phyloP scores from a whole-genome alignment of 805 yeast genomes.

The Lachancea sp. region DNA sequence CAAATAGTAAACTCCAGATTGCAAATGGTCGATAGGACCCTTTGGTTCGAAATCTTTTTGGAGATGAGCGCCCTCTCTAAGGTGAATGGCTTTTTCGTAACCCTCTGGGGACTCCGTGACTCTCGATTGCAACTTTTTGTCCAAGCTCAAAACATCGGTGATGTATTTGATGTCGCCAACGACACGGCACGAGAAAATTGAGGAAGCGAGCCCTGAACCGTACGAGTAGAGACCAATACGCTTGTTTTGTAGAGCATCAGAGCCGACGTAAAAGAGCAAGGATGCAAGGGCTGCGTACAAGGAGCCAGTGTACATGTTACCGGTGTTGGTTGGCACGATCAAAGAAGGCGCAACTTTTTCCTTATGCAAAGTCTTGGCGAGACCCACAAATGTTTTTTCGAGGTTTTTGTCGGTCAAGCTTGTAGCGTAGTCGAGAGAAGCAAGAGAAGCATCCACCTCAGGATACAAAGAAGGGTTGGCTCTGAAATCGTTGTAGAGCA shows the following conservation, averaged over 20 bases:
- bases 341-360: constrained; percentile 75
- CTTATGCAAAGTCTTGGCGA: constrained; percentile 62
- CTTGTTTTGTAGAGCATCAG: constrained; percentile 68
- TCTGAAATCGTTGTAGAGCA: constrained; percentile 80
- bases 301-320: constrained; percentile 97
- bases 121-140: constrained; percentile 62
- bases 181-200: constrained; percentile 73
- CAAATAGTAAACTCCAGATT: constrained; percentile 77
- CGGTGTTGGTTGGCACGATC: constrained; percentile 89
- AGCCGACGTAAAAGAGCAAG: constrained; percentile 65
- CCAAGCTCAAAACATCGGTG: constrained; percentile 57
- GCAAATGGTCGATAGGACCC: constrained; percentile 69
- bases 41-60: constrained; percentile 72
- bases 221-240: constrained; percentile 91
- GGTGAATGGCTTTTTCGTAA: constrained; percentile 71
- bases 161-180: constrained; percentile 74
- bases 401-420: constrained; percentile 72
- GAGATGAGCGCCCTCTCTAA: constrained; percentile 87
- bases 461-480: constrained; percentile 61
- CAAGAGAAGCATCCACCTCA: constrained; percentile 46
- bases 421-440: constrained; percentile 59
- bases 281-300: constrained; percentile 84
- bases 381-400: constrained; percentile 78
- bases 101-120: constrained; percentile 62
- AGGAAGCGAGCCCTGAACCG: constrained; percentile 96